Percentiles rank a stretch among this genome's conserved stretches.
phyloP scores from a whole-genome alignment of 805 yeast species.

The Ogataea zsoltii region DNA sequence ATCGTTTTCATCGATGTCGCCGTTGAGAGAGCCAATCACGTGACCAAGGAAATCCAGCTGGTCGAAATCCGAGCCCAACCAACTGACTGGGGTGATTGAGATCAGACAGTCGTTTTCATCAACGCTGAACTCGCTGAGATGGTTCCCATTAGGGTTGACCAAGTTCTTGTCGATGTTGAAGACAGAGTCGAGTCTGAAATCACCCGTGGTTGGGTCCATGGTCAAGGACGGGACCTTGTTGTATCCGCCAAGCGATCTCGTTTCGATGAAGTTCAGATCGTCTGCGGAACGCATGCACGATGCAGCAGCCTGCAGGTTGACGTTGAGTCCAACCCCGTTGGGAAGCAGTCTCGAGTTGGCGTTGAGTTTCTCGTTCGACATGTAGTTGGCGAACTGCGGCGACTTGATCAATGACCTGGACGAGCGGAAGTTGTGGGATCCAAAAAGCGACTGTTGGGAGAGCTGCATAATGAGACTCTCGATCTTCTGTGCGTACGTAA shows the following conservation, averaged over 20 bases:
- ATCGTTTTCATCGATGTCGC: too few relatives aligned
- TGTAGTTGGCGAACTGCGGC: constrained; percentile 8
- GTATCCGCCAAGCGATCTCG: constrained; percentile 46
- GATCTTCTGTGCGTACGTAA: constrained; percentile 17
- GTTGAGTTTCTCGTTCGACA: constrained; percentile 13
- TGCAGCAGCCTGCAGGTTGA: constrained; percentile 38
- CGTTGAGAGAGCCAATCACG: constrained; percentile 13
- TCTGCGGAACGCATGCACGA: constrained; percentile 40
- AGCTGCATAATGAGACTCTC: constrained; percentile 14
- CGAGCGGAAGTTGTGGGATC: constrained; percentile 24
- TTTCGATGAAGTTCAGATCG: constrained; percentile 36
- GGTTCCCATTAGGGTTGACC: constrained; percentile 6
- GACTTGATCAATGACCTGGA: constrained; percentile 15
- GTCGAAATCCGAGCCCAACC: constrained; percentile 23
- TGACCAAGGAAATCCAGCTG: constrained; percentile 13
- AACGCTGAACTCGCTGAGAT: constrained; percentile 22
- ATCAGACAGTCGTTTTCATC: constrained; percentile 20
- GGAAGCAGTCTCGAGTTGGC: constrained; percentile 41
- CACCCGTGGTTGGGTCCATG: constrained; percentile 7
- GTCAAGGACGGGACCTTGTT: constrained; percentile 22
- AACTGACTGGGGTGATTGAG: constrained; percentile 24
- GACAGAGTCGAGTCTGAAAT: constrained; percentile 13
- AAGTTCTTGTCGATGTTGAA: constrained; percentile 21
- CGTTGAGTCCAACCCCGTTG: constrained; percentile 46
- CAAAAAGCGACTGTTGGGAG: constrained; percentile 4